Evolutionary conservation across 2,329 filamentous ascomycete species (phyloP), one percentile per base, ranked within the genome.

Genomic region (Colletotrichum sp.): DNA sequence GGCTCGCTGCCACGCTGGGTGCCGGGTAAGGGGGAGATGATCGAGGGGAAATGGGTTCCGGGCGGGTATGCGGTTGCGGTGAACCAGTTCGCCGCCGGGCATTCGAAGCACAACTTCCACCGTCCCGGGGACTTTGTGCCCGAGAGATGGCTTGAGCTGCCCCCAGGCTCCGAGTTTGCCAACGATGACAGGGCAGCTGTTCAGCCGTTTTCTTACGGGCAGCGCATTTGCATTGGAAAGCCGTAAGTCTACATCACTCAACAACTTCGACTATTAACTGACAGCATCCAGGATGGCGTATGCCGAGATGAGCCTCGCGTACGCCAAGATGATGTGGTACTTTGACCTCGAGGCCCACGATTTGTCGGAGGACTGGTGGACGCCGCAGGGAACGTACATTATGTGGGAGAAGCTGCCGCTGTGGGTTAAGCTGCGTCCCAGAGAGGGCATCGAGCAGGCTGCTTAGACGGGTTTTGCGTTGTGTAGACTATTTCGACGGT

Each of bases 191-290:
- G n/a, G 6, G 67, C 57, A 0, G 24, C 67, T 0, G 57, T 87
- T 64, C 86, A 89, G 79, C 86, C 88, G 1, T 90, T 90, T 75
- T 84, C 85, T 7, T 64, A 87, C 4, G 88, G 89, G 0, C 85
- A 88, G 7, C 81, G 88, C 1, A 88, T 88, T 60, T 90, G 89
- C 74, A 82, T 90, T 34, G 89, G 88, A 2, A 83, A 83, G 74
- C 88, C 89, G 86, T 87, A 81, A 80, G 86, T 82, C 12, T 24
- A 8, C 15, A 18, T 82, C 26, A 32, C 26, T 26, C 43, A 9
- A 9, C 21, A 21, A 34, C 55, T 26, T 24, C 0, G 9, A 48
- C 34, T 3, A 1, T 21, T 9, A 12, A 36, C 67, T 48, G 8
- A 69, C 32, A 3, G 10, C 26, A 52, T 34, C 9, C 48, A 76